These are phyloP conservation scores for Colletotrichum limetticola DNA, from an alignment of 2,329 filamentous ascomycete genomes.

Conservation along the genomic window DNA sequence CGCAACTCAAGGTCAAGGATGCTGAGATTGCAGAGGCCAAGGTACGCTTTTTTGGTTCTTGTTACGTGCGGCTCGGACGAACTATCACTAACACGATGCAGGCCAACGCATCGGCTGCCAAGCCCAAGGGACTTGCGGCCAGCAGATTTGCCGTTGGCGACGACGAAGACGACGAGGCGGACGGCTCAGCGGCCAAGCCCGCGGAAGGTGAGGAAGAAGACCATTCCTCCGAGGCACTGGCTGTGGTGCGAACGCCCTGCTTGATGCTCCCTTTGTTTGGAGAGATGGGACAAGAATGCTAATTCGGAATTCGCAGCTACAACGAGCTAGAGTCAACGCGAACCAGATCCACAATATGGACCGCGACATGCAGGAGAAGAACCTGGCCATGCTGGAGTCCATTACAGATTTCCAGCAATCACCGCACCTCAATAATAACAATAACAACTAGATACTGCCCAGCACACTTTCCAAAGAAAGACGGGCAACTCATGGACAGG, in stretches of 20 bases:
- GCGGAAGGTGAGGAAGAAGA: slow-evolving; percentile 71
- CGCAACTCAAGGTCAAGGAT: slow-evolving; percentile 71
- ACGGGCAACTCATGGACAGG: neutral
- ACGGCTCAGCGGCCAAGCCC: slow-evolving; percentile 47
- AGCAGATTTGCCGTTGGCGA: slow-evolving; percentile 63
- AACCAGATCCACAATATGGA: slow-evolving; percentile 65
- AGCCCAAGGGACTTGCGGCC: slow-evolving; percentile 62
- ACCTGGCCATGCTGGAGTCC: slow-evolving; percentile 49
- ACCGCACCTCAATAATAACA: slow-evolving; percentile 21
- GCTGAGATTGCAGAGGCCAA: slow-evolving; percentile 71
- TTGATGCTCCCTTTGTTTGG: slow-evolving; percentile 50
- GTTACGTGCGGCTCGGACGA: slow-evolving; percentile 25
- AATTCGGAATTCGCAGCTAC: slow-evolving; percentile 37
- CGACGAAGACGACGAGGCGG: slow-evolving; percentile 42
- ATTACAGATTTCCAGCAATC: slow-evolving; percentile 37
- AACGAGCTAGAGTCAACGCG: slow-evolving; percentile 48
- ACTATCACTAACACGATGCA: slow-evolving; percentile 40
- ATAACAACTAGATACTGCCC: slow-evolving; percentile 17
- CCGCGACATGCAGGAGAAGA: slow-evolving; percentile 66
- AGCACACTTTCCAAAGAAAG: neutral
- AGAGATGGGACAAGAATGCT: slow-evolving; percentile 33
- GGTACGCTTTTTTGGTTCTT: slow-evolving; percentile 49
- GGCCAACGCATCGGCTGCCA: slow-evolving; percentile 56
- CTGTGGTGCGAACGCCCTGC: slow-evolving; percentile 71
- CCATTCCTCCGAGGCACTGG: slow-evolving; percentile 72